phyloP scores from a whole-genome alignment of 306 rosid species.

The Albizia julibrissin region DNA sequence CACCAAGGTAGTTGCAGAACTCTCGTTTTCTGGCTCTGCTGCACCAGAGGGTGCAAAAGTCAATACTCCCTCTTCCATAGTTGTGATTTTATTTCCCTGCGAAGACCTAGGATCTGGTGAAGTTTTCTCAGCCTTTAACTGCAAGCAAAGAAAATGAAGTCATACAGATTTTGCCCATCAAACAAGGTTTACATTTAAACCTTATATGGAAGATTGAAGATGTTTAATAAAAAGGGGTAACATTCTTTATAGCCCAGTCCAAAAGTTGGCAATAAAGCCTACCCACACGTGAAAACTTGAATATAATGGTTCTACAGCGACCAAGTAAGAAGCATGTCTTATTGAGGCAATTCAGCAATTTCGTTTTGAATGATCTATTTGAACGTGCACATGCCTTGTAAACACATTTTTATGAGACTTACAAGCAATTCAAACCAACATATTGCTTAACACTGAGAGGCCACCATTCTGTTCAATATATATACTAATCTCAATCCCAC shows the following conservation, averaged over 20 bases:
- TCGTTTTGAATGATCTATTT: neutral
- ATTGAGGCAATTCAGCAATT: neutral
- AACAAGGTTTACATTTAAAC: neutral
- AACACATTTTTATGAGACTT: neutral
- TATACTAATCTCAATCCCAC: constrained; percentile 5
- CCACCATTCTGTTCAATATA: constrained; percentile 20
- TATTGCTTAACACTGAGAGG: constrained; percentile 12
- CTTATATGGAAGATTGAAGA: constrained; percentile 22
- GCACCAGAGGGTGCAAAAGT: constrained; percentile 45
- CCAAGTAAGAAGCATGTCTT: constrained; percentile 29
- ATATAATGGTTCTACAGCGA: neutral
- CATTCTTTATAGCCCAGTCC: constrained; percentile 15
- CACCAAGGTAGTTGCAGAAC: constrained; percentile 26
- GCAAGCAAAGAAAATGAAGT: constrained; percentile 39
- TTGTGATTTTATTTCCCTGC: constrained; percentile 36
- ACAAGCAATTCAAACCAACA: constrained; percentile 23
- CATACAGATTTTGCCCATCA: constrained; percentile 32
- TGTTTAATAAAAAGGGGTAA: constrained; percentile 3
- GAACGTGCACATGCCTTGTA: constrained; percentile 7
- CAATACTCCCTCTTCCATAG: constrained; percentile 41
- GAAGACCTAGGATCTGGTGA: constrained; percentile 36
- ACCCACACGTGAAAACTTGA: neutral
- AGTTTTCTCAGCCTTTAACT: constrained; percentile 49
- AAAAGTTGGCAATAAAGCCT: constrained; percentile 14
- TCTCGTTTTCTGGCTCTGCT: constrained; percentile 47